Evolutionary conservation across 345 rosid genomes (phyloP).

Genomic region (Orychophragmus violaceus): DNA sequence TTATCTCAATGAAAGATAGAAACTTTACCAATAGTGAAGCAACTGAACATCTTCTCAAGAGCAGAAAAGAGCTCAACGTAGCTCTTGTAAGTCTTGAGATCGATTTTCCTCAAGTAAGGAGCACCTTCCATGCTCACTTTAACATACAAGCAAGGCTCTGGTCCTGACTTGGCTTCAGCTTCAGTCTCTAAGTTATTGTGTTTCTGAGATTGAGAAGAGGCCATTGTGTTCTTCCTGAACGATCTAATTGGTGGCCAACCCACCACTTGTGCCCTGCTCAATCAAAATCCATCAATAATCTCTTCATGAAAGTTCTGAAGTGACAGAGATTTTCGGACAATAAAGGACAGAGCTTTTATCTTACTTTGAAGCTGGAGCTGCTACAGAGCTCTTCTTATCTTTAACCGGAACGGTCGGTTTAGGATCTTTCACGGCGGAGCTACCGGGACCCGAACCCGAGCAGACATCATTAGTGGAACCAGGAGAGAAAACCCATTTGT

Average conservation of each 20-base stretch:
- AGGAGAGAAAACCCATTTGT: conserved; percentile 48
- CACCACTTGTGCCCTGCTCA: conserved; percentile 57
- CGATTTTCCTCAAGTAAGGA: conserved; percentile 69
- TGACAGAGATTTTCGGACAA: not conserved
- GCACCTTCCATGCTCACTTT: conserved; percentile 85
- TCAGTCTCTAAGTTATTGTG: conserved; percentile 22
- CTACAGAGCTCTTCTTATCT: conserved; percentile 42
- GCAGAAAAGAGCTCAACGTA: conserved; percentile 51
- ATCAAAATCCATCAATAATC: not conserved
- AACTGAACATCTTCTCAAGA: conserved; percentile 70
- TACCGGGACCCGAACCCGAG: too few species aligned
- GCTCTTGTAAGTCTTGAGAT: conserved; percentile 53
- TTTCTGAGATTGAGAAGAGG: conserved; percentile 47
- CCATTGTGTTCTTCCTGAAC: conserved; percentile 65
- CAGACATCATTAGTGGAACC: conserved; percentile 32
- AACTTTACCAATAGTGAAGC: conserved; percentile 57
- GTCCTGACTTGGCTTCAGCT: conserved; percentile 37
- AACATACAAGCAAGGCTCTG: conserved; percentile 48
- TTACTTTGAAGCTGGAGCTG: conserved; percentile 51
- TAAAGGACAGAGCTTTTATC: not conserved
- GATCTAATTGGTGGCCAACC: conserved; percentile 88
- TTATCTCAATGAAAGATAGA: not conserved
- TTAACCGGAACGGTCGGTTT: conserved; percentile 31
- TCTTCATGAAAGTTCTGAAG: not conserved
- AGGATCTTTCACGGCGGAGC: conserved; percentile 33